Evolutionary conservation across 164 flowering plant genomes (phyloP).

Genomic region (Stephania japonica): DNA sequence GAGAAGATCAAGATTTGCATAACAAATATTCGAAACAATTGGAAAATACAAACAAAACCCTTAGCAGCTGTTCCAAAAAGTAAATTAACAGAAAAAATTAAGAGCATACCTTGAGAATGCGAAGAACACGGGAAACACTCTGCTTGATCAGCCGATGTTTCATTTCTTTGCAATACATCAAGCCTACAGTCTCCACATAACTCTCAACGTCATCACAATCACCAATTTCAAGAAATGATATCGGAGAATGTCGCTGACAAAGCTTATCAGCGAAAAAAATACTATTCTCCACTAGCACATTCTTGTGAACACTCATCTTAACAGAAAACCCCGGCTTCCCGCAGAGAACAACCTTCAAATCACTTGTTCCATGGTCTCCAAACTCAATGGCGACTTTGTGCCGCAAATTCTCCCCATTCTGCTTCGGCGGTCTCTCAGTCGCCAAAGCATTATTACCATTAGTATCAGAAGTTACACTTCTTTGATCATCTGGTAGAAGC

Average conservation of each 20-base stretch:
- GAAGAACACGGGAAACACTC: slow-evolving; percentile 74
- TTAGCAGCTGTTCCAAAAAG: neutral
- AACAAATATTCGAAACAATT: neutral
- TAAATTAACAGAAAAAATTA: neutral
- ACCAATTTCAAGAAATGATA: slow-evolving; percentile 55
- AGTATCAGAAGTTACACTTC: slow-evolving; percentile 26
- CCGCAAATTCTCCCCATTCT: slow-evolving; percentile 52
- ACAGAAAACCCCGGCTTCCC: slow-evolving; percentile 88
- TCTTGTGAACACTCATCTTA: slow-evolving; percentile 77
- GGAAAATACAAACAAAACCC: neutral
- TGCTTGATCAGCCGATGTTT: slow-evolving; percentile 85
- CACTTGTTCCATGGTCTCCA: slow-evolving; percentile 84
- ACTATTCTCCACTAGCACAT: slow-evolving; percentile 54
- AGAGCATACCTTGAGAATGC: slow-evolving; percentile 82
- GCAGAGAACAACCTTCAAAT: slow-evolving; percentile 61
- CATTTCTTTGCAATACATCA: slow-evolving; percentile 92
- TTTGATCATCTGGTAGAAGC: slow-evolving; percentile 36
- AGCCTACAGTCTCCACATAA: slow-evolving; percentile 87
- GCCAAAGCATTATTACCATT: slow-evolving; percentile 22
- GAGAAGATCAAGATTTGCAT: neutral
- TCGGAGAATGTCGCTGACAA: slow-evolving; percentile 34
- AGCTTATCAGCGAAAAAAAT: slow-evolving; percentile 61
- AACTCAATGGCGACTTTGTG: slow-evolving; percentile 86
- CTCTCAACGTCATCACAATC: slow-evolving; percentile 90
- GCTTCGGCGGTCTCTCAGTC: slow-evolving; percentile 44